Conservation (phyloP, 257 asterid species). For the Solanum chilense region DNA sequence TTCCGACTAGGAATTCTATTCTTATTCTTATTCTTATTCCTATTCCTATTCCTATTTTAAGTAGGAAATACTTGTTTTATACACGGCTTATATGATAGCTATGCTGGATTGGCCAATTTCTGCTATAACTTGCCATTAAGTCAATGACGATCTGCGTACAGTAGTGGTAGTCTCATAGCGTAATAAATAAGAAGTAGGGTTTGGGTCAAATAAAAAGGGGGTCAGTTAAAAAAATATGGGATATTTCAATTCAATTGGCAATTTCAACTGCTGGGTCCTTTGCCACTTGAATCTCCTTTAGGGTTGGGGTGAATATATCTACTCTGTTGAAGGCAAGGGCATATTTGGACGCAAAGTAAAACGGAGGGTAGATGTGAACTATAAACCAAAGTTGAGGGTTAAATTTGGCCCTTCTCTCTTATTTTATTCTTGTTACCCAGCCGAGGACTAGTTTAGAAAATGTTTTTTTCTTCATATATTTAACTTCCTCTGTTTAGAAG, state of each 20-base stretch:
- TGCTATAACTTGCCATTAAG: background rate
- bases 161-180: background rate
- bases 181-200: background rate
- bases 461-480: background rate
- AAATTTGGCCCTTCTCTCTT: background rate
- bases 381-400: background rate
- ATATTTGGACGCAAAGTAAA: background rate
- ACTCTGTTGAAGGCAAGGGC: background rate
- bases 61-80: too few species aligned
- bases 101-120: background rate
- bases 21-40: too few species aligned
- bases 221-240: background rate
- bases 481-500: background rate
- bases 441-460: background rate
- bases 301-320: background rate
- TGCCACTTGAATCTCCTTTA: background rate
- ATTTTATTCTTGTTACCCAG: background rate
- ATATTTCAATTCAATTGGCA: background rate
- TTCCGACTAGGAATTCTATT: too few species aligned
- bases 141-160: background rate
- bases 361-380: background rate
- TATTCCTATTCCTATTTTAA: too few species aligned
- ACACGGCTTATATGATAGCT: background rate
- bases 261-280: background rate
- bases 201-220: background rate